A percentile compares a stretch with the other conserved stretches of the same genome.
phyloP scores from a whole-genome alignment of 176 grass and related monocot genomes.

The Cenchrus fungigraminus region DNA sequence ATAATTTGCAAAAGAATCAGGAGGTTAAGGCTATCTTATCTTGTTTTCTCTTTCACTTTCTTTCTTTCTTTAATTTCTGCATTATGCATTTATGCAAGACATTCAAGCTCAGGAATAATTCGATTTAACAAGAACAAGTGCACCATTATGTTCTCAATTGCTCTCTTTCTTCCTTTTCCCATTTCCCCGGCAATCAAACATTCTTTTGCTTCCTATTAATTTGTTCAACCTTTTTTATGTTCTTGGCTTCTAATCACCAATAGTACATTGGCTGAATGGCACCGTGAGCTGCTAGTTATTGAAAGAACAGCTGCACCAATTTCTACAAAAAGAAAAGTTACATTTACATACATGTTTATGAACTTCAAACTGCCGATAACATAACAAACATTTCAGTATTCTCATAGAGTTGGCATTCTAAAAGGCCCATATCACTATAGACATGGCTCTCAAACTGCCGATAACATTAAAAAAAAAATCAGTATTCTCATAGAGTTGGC shows the following conservation, averaged over 20 bases:
- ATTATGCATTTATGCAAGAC: not conserved
- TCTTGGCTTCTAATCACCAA: not conserved
- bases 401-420: not conserved
- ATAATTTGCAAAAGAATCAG: not conserved
- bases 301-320: not conserved
- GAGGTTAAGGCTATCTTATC: not conserved
- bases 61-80: not conserved
- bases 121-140: conserved; percentile 11
- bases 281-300: not conserved
- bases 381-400: not conserved
- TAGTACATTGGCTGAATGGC: not conserved
- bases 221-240: not conserved
- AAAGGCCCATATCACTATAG: not conserved
- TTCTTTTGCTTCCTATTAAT: not conserved
- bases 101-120: not conserved
- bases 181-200: not conserved
- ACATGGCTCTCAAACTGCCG: not conserved
- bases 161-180: not conserved
- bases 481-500: not conserved
- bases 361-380: not conserved
- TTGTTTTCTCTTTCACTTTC: not conserved
- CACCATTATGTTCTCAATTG: not conserved
- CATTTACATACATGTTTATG: not conserved
- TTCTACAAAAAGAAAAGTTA: not conserved
- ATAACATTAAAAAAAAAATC: not conserved